Evolutionary conservation across 2,329 filamentous ascomycete genomes (phyloP).

Genomic region (Trichoderma polysporum): DNA sequence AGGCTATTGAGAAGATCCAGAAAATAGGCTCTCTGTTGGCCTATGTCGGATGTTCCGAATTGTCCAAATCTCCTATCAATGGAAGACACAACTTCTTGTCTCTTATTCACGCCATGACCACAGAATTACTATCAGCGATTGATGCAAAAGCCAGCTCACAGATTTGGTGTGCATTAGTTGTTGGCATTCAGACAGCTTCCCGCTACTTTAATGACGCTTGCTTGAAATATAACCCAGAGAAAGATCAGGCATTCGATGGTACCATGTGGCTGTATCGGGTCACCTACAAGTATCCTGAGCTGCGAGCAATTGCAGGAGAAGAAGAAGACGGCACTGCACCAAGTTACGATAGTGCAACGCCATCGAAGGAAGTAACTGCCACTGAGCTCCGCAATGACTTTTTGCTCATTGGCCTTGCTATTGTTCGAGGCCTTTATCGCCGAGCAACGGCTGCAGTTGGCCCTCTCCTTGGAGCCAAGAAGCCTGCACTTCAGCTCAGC

Average conservation of each 20-base stretch:
- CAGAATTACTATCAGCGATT: conserved; percentile 39
- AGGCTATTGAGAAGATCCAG: conserved; percentile 33
- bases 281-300: conserved; percentile 30
- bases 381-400: conserved; percentile 39
- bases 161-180: conserved; percentile 41
- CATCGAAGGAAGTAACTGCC: conserved; percentile 23
- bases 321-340: conserved; percentile 5
- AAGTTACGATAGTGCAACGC: background rate
- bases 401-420: conserved; percentile 40
- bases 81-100: conserved; percentile 44
- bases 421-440: conserved; percentile 43
- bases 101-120: conserved; percentile 37
- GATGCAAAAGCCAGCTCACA: conserved; percentile 32
- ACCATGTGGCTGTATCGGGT: conserved; percentile 31
- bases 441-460: conserved; percentile 37
- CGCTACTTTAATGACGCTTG: conserved; percentile 46
- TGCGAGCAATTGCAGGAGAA: conserved; percentile 26
- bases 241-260: conserved; percentile 24
- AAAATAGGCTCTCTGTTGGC: conserved; percentile 46
- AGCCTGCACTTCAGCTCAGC: conserved; percentile 33
- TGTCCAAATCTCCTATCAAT: conserved; percentile 30
- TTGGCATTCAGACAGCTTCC: conserved; percentile 37
- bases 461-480: conserved; percentile 23
- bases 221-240: conserved; percentile 26
- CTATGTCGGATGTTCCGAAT: conserved; percentile 49